Base-by-base conservation (phyloP, 1,139 yeast genomes). In the Diutina neorugosa region DNA sequence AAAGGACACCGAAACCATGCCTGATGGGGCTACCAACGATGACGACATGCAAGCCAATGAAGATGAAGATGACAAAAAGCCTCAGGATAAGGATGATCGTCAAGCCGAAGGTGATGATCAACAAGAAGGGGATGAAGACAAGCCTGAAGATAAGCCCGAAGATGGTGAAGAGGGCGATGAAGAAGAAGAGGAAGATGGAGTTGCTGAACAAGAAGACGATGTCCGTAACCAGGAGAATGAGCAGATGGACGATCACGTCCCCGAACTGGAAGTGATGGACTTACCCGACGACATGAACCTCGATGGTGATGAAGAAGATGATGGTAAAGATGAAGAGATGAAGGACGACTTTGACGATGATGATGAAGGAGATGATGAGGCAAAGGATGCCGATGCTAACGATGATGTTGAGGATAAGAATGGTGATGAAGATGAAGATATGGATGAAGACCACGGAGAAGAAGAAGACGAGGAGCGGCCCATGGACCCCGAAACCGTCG, bases 221-320 rank as follows among this genome's bases (percentile, higher is more conserved):
- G 87, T 85, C 11, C 78, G 73, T 58, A 81, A 87, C 58, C 86
- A 84, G 51, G 90, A 86, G 25, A 78, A 78, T 52, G 89, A 86
- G 52, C 81, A 84, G 56, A 65, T 86, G 55, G 94, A 86, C 53
- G 80, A 81, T 14, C 71, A 80, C 58, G 89, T 85, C 52, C 93
- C 89, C 8, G 95, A 89, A 64, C 77, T 84, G 16, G 96, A 89
- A 56, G 82, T 88, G 4, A 70, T 89, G 60, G 94, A 87, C 43
- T 71, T 89, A 44, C 96, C 96, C 0, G 98, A 91, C 47, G 95
- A 90, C 58, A 80, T 91, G 74, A 81, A 88, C 58, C 73, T 88
- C 48, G 96, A 88, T 63, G 81, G 81, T 16, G 86, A 78, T 25
- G 87, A 81, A n/a, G 80, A 74, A 1, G 78, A 73, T 14, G 79